phyloP scores from a whole-genome alignment of 768 basidiomycete genomes.

The Kwoniella europaea region DNA sequence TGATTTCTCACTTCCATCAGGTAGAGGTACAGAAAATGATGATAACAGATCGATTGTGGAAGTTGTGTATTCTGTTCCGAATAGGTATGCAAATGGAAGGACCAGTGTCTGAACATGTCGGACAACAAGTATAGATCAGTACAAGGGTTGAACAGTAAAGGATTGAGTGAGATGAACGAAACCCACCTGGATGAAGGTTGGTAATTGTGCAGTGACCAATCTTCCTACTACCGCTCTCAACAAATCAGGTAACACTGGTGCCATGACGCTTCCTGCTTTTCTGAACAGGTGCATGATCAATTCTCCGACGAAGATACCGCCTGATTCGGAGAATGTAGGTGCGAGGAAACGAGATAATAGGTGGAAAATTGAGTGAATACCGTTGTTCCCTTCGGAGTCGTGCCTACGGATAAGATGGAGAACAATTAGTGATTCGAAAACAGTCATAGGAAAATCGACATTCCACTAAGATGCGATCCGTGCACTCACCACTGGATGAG shows the following conservation, averaged over 20 bases:
- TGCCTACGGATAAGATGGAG: conserved; percentile 46
- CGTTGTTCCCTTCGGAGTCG: conserved; percentile 70
- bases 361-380: conserved; percentile 74
- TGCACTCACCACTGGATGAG: conserved; percentile 69
- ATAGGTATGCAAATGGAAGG: conserved; percentile 90
- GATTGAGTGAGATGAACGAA: background rate
- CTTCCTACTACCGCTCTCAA: conserved; percentile 80
- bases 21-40: conserved; percentile 62
- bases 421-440: background rate
- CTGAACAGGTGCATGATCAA: conserved; percentile 90
- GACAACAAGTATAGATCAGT: background rate
- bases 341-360: conserved; percentile 79
- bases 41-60: conserved; percentile 79
- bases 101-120: conserved; percentile 70
- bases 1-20: conserved; percentile 62
- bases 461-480: no score
- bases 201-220: conserved; percentile 83
- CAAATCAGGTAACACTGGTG: conserved; percentile 84
- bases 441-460: no score
- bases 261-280: conserved; percentile 75
- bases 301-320: conserved; percentile 90
- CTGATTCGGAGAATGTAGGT: conserved; percentile 80
- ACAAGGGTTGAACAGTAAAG: background rate
- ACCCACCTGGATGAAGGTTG: conserved; percentile 83
- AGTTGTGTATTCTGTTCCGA: conserved; percentile 78